These are phyloP conservation scores for Harringtonia aguacate DNA, from an alignment of 2,329 filamentous ascomycete species.

Conservation along the genomic window DNA sequence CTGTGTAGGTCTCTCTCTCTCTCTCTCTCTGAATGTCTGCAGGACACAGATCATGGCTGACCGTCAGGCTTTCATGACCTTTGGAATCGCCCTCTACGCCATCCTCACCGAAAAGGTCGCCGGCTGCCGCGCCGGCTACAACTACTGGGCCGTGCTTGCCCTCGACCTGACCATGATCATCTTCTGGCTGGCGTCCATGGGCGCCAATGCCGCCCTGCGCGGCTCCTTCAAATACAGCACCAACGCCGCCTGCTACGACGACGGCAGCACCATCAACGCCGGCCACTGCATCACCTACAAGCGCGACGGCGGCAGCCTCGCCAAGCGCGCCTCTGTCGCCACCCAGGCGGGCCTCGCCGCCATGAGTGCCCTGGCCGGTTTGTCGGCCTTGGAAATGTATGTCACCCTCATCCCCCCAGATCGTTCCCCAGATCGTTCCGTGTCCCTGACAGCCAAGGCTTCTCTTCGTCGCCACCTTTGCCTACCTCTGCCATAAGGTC, in stretches of 20 bases:
- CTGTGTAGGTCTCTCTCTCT: conserved; percentile 14
- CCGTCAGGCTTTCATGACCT: conserved; percentile 17
- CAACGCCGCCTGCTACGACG: conserved; percentile 14
- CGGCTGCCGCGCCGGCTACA: conserved; percentile 16
- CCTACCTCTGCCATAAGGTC: conserved; percentile 25
- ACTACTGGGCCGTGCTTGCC: conserved; percentile 21
- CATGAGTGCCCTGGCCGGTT: conserved; percentile 20
- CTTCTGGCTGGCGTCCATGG: conserved; percentile 22
- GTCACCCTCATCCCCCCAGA: conserved; percentile 6
- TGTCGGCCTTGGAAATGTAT: conserved; percentile 19
- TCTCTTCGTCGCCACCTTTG: conserved; percentile 31
- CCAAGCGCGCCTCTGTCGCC: conserved; percentile 14
- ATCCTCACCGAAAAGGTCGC: conserved; percentile 18
- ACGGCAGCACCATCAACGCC: conserved; percentile 17
- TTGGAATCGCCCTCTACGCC: conserved; percentile 16
- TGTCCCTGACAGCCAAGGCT: conserved; percentile 2
- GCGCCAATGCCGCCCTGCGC: conserved; percentile 18
- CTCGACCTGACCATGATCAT: conserved; percentile 21
- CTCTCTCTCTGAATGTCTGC: neutral
- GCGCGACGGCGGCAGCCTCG: conserved; percentile 11
- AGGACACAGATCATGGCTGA: neutral
- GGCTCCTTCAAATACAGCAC: conserved; percentile 14
- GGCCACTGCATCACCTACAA: conserved; percentile 14
- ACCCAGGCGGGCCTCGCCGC: conserved; percentile 11
- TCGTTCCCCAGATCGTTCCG: too few relatives aligned